Evolutionary conservation across 2,329 filamentous ascomycete genomes (phyloP), one percentile per base, ranked within the genome.

Genomic region (Emmonsiellopsis sp.): DNA sequence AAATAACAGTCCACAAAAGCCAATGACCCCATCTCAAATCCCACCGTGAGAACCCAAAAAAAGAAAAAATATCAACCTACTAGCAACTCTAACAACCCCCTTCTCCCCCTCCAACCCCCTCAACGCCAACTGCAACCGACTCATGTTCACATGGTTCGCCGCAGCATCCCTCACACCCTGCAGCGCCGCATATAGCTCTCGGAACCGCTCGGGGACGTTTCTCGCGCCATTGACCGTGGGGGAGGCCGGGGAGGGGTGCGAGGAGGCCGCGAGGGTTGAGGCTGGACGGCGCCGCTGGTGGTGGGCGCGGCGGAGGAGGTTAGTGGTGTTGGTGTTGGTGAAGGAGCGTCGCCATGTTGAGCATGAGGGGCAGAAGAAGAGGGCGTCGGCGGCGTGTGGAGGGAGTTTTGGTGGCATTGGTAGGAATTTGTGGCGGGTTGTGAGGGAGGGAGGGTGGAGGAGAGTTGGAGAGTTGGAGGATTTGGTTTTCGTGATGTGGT

Each of bases 121-220:
- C 57, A 82, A 63, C 15, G 80, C 81, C 61, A 85, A 75, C 62
- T 82, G 78, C 56, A 85, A 63, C 53, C 80, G 71, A 61, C 80
- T 82, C 32, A 81, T 66, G 62, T 82, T 81, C 50, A 83, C 76
- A 63, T 80, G 78, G 46, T 74, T 75, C 54, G 76, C 73, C 20
- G 80, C 79, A 38, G 72, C 70, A 51, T 74, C 72, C 55, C 77
- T 73, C 7, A 84, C 65, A n/a, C 69, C 69, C 11, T 72, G 72
- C 41, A 85, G 63, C 32, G 77, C 73, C 56, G 77, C 70, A 59
- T 84, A 75, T 1, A 85, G 70, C 50, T 77, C 74, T 58, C 74
- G 69, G 57, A 79, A 75, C 20, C 66, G 67, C n/a, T 72, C 61
- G 0, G 80, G 79, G 2, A 83, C 75, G 30, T 75, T 76, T 34